Evolutionary conservation across 306 rosid genomes (phyloP), one percentile per base, ranked within the genome.

Genomic region (Cicer chorassanicum): DNA sequence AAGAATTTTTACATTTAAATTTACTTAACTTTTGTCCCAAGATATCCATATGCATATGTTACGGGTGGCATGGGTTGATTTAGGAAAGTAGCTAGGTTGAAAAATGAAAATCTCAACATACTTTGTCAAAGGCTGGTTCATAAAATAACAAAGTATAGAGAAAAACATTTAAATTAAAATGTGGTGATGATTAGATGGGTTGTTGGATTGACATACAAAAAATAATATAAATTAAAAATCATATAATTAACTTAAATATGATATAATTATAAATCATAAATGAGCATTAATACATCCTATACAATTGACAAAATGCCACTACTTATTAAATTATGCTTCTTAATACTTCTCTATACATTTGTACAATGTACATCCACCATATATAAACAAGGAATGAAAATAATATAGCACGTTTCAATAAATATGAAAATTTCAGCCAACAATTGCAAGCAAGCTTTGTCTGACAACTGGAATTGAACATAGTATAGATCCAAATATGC

Each of bases 391-490:
- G 70, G 59, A 39, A 64, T 64, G 65, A 39, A 72, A 65, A 38
- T 42, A 63, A 67, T 69, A 18, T 69, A 18, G 8, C 78, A 54
- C 36, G 60, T 45, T n/a, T 4, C 39, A 56, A 61, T 36, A 21
- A 19, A 16, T 24, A 66, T 14, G 72, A 64, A 38, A 44, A 21
- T 24, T 59, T 91, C 83, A 93, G 76, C 97, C 96, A 41, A 88
- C 85, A 49, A 94, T 61, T 5, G 96, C 88, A 61, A 91, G 48
- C 87, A 94, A 84, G 79, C 97, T 94, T 67, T 86, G 77, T 84
- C 98, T 87, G 14, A 94, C 84, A 15, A 73, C 81, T 7, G 98
- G 97, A 75, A 94, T 63, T 39, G 98, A 94, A 85, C 97, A 94
- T 34, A 91, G 84, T 78, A 89, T 48, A 24, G 98, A 88, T 65